These are phyloP conservation scores for Candida mesenterica DNA, from an alignment of 1,139 yeast genomes.

Conservation along the genomic window DNA sequence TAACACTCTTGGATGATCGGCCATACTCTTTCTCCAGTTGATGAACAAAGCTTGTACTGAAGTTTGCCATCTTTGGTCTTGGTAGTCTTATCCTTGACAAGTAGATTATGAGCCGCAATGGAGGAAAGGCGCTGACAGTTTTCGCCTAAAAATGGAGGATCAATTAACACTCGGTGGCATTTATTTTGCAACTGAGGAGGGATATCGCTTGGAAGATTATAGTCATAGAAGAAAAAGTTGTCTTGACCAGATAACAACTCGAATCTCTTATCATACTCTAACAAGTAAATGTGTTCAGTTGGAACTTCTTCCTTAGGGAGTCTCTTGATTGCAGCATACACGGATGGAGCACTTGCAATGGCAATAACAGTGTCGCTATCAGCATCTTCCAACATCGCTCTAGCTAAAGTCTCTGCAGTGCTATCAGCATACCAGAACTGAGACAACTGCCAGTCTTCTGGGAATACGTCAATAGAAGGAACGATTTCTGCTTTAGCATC, in stretches of 20 bases:
- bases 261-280: constrained; percentile 79
- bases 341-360: constrained; percentile 88
- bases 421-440: constrained; percentile 84
- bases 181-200: constrained; percentile 58
- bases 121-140: constrained; percentile 81
- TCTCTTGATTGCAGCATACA: constrained; percentile 75
- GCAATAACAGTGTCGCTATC: constrained; percentile 67
- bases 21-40: constrained; percentile 89
- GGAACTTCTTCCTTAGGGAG: constrained; percentile 53
- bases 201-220: constrained; percentile 61
- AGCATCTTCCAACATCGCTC: constrained; percentile 73
- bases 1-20: constrained; percentile 58
- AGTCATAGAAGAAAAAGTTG: constrained; percentile 72
- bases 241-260: constrained; percentile 65
- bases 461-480: constrained; percentile 57
- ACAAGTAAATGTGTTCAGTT: constrained; percentile 64
- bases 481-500: constrained; percentile 14
- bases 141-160: constrained; percentile 82
- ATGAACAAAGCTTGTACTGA: constrained; percentile 59
- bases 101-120: constrained; percentile 60
- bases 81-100: constrained; percentile 38
- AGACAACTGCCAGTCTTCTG: constrained; percentile 92
- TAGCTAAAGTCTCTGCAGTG: constrained; percentile 67
- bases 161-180: constrained; percentile 74
- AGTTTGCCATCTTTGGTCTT: constrained; percentile 39